phyloP scores from a whole-genome alignment of 2,329 filamentous ascomycete species.

The Fusarium piperis region DNA sequence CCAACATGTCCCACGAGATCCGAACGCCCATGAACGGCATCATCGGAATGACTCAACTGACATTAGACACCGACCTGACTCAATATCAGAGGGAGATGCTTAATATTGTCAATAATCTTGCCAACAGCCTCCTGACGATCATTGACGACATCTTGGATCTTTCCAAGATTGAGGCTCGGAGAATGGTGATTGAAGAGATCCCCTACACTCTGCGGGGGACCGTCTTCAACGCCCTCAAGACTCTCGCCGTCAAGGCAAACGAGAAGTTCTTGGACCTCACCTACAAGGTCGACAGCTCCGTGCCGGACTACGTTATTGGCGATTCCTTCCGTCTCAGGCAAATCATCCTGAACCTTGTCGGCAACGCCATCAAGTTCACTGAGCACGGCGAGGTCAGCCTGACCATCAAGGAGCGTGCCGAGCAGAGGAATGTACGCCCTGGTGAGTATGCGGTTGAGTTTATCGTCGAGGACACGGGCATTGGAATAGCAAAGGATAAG shows the following conservation, averaged over 20 bases:
- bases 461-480: constrained; percentile 94
- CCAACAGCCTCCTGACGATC: constrained; percentile 95
- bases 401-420: constrained; percentile 77
- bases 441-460: constrained; percentile 96
- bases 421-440: constrained; percentile 69
- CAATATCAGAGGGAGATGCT: constrained; percentile 98
- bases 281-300: constrained; percentile 91
- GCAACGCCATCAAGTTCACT: constrained; percentile 99
- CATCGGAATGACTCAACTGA: constrained; percentile 97
- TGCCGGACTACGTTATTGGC: constrained; percentile 94
- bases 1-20: constrained; percentile 99
- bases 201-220: constrained; percentile 93
- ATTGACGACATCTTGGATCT: constrained; percentile 86
- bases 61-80: constrained; percentile 92
- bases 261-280: constrained; percentile 93
- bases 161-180: constrained; percentile 89
- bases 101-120: constrained; percentile 96
- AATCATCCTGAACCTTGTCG: constrained; percentile 96
- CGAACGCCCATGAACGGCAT: constrained; percentile 98
- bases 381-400: constrained; percentile 96
- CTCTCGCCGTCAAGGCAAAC: constrained; percentile 95
- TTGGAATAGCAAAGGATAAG: constrained; percentile 95
- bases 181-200: constrained; percentile 98
- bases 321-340: constrained; percentile 96
- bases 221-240: constrained; percentile 97